phyloP scores from a whole-genome alignment of 2,329 filamentous ascomycete genomes.

The Sphaerulina vaccinii region DNA sequence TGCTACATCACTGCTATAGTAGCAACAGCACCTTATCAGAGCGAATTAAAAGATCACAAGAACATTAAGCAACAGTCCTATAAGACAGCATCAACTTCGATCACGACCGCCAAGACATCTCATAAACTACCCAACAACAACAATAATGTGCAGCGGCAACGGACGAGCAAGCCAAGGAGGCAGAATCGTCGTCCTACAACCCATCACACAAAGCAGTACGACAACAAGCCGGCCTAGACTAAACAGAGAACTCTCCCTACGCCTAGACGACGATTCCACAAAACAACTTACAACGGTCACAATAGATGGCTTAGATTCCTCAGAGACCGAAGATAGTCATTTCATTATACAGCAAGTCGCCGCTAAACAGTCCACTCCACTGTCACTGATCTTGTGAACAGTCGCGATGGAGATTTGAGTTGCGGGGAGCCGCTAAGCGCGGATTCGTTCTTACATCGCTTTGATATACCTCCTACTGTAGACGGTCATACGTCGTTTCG shows the following conservation, averaged over 20 bases:
- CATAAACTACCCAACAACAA: neutral
- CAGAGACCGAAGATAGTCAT: conserved; percentile 3
- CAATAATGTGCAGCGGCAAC: conserved; percentile 30
- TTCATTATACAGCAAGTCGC: conserved; percentile 30
- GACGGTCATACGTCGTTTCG: conserved; percentile 17
- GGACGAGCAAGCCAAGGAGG: conserved; percentile 27
- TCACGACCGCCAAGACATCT: neutral
- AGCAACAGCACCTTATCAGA: neutral
- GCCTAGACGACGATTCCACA: conserved; percentile 16
- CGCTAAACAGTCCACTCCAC: too few relatives aligned
- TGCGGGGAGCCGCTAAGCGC: neutral
- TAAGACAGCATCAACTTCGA: too few relatives aligned
- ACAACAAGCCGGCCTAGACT: conserved; percentile 12
- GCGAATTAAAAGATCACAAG: neutral
- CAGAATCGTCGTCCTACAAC: conserved; percentile 30
- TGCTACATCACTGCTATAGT: neutral
- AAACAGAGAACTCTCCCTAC: conserved; percentile 26
- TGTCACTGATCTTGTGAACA: too few relatives aligned
- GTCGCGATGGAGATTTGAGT: conserved; percentile 30
- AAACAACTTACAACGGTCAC: conserved; percentile 24
- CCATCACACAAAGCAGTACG: conserved; percentile 9
- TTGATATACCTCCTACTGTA: conserved; percentile 15
- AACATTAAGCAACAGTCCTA: too few relatives aligned
- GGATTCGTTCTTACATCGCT: conserved; percentile 21
- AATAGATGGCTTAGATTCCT: conserved; percentile 21